These are phyloP conservation scores for Podospora sp. DNA, from an alignment of 495 filamentous ascomycete genomes.

Conservation along the genomic window DNA sequence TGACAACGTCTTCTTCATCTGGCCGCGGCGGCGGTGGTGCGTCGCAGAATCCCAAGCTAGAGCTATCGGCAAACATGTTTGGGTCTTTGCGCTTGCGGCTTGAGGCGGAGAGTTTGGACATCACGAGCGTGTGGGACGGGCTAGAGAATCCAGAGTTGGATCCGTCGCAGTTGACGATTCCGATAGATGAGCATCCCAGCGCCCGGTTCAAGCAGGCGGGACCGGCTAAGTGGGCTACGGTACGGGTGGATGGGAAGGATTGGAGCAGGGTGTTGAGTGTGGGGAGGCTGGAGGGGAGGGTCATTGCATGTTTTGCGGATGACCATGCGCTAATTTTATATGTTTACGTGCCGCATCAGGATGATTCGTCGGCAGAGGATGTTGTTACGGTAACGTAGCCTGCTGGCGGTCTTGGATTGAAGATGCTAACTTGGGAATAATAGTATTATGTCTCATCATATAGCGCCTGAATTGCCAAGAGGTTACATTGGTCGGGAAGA, in stretches of 20 bases:
- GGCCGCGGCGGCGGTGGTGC: conserved; percentile 22
- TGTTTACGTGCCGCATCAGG: conserved; percentile 78
- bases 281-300: conserved; percentile 81
- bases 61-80: conserved; percentile 86
- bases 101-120: conserved; percentile 75
- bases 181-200: conserved; percentile 73
- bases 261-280: conserved; percentile 90
- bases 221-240: conserved; percentile 75
- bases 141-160: conserved; percentile 85
- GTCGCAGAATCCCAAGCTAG: conserved; percentile 62
- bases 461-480: conserved; percentile 20
- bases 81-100: conserved; percentile 78
- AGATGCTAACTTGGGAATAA: conserved; percentile 10
- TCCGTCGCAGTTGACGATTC: conserved; percentile 64
- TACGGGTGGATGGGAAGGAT: conserved; percentile 87
- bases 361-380: conserved; percentile 65
- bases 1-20: conserved; percentile 38
- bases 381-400: conserved; percentile 72
- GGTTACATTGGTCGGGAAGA: background rate
- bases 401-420: background rate
- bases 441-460: conserved; percentile 36
- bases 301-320: conserved; percentile 81
- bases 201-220: conserved; percentile 64
- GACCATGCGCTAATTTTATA: conserved; percentile 91
- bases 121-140: conserved; percentile 78